These are phyloP conservation scores for Leishmania arabica DNA, from an alignment of 208 protist species.

Conservation along the genomic window DNA sequence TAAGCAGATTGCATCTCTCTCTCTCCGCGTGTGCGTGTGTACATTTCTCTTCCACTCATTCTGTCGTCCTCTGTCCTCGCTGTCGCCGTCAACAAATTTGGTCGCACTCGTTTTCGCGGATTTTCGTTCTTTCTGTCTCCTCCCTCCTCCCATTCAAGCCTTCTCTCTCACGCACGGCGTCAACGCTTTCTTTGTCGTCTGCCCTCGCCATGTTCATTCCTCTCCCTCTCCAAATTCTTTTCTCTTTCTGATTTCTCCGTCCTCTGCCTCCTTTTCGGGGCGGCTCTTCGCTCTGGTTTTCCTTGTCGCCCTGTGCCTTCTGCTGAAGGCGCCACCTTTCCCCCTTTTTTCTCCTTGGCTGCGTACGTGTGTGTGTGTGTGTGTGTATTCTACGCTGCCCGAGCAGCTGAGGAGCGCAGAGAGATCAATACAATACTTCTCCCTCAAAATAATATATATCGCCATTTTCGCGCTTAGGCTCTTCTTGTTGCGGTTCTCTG, in stretches of 20 bases:
- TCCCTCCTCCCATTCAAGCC: not conserved
- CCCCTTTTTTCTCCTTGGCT: not conserved
- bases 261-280: not conserved
- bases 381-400: not conserved
- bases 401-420: not conserved
- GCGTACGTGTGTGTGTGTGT: not conserved
- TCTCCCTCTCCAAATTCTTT: slow-evolving; percentile 7
- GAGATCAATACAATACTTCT: not conserved
- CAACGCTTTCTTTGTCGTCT: slow-evolving; percentile 3
- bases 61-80: not conserved
- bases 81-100: not conserved
- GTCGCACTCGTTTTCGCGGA: not conserved
- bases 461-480: not conserved
- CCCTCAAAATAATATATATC: not conserved
- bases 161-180: not conserved
- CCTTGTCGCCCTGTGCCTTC: not conserved
- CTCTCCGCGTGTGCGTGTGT: no score
- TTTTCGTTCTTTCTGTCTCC: not conserved
- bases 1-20: not conserved
- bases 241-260: slow-evolving; percentile 10
- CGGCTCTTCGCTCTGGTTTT: not conserved
- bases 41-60: not conserved
- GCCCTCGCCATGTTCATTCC: not conserved
- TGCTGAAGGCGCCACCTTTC: not conserved
- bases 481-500: not conserved